Base-by-base conservation (phyloP, 1,284 basidiomycete species). In the Cryptococcus sp. region DNA sequence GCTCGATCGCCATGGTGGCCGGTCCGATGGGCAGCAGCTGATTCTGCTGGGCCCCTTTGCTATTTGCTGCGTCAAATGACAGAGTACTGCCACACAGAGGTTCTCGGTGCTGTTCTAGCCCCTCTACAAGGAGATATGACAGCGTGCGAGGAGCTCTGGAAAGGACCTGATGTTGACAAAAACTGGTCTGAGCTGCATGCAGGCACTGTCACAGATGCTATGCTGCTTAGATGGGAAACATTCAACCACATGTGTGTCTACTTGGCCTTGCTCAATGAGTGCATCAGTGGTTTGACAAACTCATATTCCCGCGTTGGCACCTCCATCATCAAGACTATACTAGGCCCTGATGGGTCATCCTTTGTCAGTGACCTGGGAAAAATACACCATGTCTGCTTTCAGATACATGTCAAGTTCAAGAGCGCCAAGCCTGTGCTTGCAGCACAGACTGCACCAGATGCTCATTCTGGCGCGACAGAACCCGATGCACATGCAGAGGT, bases 51-150 rank as follows among this genome's bases (percentile, higher is more conserved):
- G 68, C 88, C 91, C 0, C 82, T 97, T 65, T 87, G 95, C 9
- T 87, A 90, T 70, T 85, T 97, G 50, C 84, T 97, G 71, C 85
- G 92, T 8, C 87, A 87, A 7, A 87, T 98, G 82, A 86, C 87
- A 8, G 94, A 98, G 71, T 86, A 89, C 45, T 85, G 89, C 43
- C 87, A 91, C 0, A 83, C 81, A 58, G 86, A 89, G 60, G 87
- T 92, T 2, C 79, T 96, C 40, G 78, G 81, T 21, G 84, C 87
- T 58, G 80, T 98, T 49, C 80, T 90, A 12, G 80, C 83, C 49
- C 82, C 91, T 16, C 86, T 95, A 21, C 84, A 85, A 56, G 78
- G 80, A 37, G 88, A 88, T 4, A 79, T 98, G 46, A 80, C 81
- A 18, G 83, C 86, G 52, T 89, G 88, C 1, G 81, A 81, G 55